Conservation (phyloP, 2,329 filamentous ascomycete species). For the Bipolaris bicolor region DNA sequence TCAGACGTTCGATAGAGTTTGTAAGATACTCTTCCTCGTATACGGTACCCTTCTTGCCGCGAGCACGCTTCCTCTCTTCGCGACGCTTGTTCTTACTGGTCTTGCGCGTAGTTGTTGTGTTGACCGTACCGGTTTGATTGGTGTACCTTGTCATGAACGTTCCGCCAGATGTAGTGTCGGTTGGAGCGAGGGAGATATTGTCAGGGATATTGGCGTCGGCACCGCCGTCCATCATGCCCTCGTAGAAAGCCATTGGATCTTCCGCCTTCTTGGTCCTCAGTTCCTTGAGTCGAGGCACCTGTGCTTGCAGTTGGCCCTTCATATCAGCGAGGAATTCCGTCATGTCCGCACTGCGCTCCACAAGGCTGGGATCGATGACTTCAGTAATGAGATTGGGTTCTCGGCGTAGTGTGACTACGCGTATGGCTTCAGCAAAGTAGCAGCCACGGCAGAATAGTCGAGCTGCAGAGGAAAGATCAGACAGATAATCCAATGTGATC, state of each 20-base stretch:
- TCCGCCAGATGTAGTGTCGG: conserved; percentile 76
- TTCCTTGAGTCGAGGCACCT: conserved; percentile 84
- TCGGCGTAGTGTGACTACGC: conserved; percentile 68
- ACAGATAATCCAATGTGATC: conserved; percentile 81
- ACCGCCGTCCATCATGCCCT: conserved; percentile 61
- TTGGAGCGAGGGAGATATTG: conserved; percentile 89
- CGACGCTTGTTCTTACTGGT: conserved; percentile 86
- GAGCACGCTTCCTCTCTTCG: conserved; percentile 93
- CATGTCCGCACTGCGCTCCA: conserved; percentile 78
- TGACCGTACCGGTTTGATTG: conserved; percentile 73
- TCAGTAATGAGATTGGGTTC: conserved; percentile 67
- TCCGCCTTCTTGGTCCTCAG: conserved; percentile 79
- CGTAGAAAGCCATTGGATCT: conserved; percentile 88
- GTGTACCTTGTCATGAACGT: conserved; percentile 94
- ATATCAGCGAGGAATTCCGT: conserved; percentile 95
- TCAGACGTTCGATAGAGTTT: conserved; percentile 80
- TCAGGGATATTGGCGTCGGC: conserved; percentile 74
- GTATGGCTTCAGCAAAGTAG: conserved; percentile 86
- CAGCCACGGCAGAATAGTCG: conserved; percentile 85
- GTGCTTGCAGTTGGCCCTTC: conserved; percentile 80
- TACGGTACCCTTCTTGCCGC: conserved; percentile 94
- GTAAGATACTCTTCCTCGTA: conserved; percentile 98
- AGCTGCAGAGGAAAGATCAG: conserved; percentile 72
- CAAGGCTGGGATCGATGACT: conserved; percentile 78
- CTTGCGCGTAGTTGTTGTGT: conserved; percentile 75